These are phyloP conservation scores for Caloboletus inedulis DNA, from an alignment of 1,284 basidiomycete genomes.

Conservation along the genomic window DNA sequence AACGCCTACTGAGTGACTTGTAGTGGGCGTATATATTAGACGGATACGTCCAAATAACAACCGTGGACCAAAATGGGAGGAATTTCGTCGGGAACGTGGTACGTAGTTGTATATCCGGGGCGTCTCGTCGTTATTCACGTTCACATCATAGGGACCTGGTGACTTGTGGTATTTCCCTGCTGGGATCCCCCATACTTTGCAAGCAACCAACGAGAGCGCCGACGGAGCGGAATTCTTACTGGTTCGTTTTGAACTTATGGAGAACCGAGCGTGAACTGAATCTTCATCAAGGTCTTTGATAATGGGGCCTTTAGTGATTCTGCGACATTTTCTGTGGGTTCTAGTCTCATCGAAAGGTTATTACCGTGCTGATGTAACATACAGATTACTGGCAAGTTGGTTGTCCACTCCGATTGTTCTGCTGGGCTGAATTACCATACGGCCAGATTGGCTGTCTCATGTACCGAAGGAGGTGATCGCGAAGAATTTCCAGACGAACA, in stretches of 20 bases:
- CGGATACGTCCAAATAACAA: slow-evolving; percentile 59
- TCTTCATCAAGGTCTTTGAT: slow-evolving; percentile 41
- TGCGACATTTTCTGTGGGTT: slow-evolving; percentile 45
- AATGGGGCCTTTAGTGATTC: slow-evolving; percentile 52
- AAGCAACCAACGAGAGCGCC: slow-evolving; percentile 43
- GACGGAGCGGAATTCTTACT: slow-evolving; percentile 56
- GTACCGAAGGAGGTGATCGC: slow-evolving; percentile 49
- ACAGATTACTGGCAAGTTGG: slow-evolving; percentile 13
- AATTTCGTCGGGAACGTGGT: slow-evolving; percentile 60
- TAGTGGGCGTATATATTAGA: slow-evolving; percentile 66
- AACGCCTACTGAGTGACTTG: neutral
- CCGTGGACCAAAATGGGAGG: slow-evolving; percentile 58
- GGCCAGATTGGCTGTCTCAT: slow-evolving; percentile 47
- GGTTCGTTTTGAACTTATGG: slow-evolving; percentile 1
- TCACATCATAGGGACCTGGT: slow-evolving; percentile 31
- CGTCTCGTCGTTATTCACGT: neutral
- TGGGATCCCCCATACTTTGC: slow-evolving; percentile 41
- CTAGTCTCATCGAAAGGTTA: neutral
- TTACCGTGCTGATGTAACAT: neutral
- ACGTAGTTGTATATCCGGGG: slow-evolving; percentile 14
- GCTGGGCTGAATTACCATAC: neutral
- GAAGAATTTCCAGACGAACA: slow-evolving; percentile 45
- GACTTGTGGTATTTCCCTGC: slow-evolving; percentile 59
- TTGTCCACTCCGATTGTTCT: neutral
- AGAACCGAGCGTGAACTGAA: neutral